These are phyloP conservation scores for Aspergillus carbonarius DNA, from an alignment of 2,329 filamentous ascomycete species.

Conservation along the genomic window DNA sequence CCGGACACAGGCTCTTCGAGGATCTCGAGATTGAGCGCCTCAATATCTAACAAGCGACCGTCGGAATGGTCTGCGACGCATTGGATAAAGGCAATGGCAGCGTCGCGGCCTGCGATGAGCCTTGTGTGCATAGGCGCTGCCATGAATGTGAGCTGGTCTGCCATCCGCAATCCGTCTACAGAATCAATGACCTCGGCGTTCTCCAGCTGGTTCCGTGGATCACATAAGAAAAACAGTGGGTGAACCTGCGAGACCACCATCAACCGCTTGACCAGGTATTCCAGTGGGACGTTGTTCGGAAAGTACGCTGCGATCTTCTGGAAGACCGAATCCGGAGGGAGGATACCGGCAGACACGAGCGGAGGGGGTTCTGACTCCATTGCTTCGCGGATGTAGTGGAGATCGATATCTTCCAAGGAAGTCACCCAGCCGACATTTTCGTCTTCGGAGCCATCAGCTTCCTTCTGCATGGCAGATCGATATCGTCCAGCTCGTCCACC, in stretches of 20 bases:
- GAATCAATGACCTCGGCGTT: conserved; percentile 74
- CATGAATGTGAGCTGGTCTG: conserved; percentile 74
- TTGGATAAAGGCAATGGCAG: conserved; percentile 64
- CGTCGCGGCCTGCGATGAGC: conserved; percentile 40
- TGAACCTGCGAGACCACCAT: conserved; percentile 66
- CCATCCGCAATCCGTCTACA: conserved; percentile 64
- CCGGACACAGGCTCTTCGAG: conserved; percentile 59
- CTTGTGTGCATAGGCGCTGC: conserved; percentile 65
- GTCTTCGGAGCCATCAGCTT: conserved; percentile 18
- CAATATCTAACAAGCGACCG: conserved; percentile 70
- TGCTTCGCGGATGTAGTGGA: conserved; percentile 59
- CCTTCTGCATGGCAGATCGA: conserved; percentile 64
- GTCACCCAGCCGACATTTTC: conserved; percentile 70
- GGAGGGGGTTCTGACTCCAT: conserved; percentile 65
- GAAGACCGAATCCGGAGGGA: conserved; percentile 68
- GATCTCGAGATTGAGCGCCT: conserved; percentile 68
- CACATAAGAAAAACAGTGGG: conserved; percentile 68
- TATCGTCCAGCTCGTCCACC: conserved; percentile 88
- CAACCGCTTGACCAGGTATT: conserved; percentile 75
- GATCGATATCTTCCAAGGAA: conserved; percentile 70
- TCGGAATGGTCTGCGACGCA: conserved; percentile 67
- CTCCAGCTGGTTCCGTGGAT: conserved; percentile 60
- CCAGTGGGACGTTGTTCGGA: conserved; percentile 75
- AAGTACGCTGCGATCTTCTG: conserved; percentile 80
- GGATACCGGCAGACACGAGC: conserved; percentile 69